Base-by-base conservation (phyloP, 768 basidiomycete species). In the Agaricus blazei region DNA sequence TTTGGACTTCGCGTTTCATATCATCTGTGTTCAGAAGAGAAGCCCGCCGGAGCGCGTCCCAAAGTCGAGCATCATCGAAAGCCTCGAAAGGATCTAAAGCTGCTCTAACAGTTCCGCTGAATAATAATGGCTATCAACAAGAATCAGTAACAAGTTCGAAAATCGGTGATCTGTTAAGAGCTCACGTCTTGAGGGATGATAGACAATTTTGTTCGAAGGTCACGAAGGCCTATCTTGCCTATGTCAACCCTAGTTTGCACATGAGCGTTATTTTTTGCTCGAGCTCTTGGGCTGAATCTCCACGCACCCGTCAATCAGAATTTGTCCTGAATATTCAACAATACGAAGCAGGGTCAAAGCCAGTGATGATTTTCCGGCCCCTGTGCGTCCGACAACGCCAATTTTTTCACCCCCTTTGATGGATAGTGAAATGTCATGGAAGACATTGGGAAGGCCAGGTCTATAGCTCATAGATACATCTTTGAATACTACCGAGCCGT, bases 21-120 rank as follows among this genome's bases (percentile, higher is more conserved):
- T 60, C 58, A 46, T 38, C n/a, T 26, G 55, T 46, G 26, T 66
- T 67, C 15, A 75, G 67, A 3, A 77, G 58, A 62, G 64, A 71
- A 1, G 87, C 82, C 37, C 87, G 77, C 19, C 80, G 79, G n/a
- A 91, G 72, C 3, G 89, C 87, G 65, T 87, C 85, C 82, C 85
- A 88, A 2, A 91, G 67, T 9, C 75, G 70, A 4, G 83, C 83
- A 60, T 86, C 82, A 52, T 82, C 80, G 58, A 83, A 88, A 66
- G 67, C 74, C 64, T 66, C 81, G 71, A 76, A 92, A 60, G 85
- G 72, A 69, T 75, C 84, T 57, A 81, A 73, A 58, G 75, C 85
- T 54, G 72, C 84, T 65, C 80, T 66, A 58, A 89, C 71, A 62
- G 78, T 74, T 59, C 87, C 72, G 23, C 56, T 59, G 47, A 59